Base-by-base conservation (phyloP, 306 rosid species). In the Dalbergia cochinchinensis region DNA sequence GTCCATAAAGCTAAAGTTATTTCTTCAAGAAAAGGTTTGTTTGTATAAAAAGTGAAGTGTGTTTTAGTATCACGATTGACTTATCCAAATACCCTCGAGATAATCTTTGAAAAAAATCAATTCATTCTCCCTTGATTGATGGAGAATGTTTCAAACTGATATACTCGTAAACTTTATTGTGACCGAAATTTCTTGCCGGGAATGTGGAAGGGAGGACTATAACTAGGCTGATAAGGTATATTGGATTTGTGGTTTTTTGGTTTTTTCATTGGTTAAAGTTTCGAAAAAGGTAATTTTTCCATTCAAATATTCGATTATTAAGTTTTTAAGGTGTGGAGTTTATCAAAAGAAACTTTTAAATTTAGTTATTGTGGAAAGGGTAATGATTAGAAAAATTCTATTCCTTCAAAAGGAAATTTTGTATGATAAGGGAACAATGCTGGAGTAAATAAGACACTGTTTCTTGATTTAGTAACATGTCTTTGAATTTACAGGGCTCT, bases 11-110 rank as follows among this genome's bases (percentile, higher is more conserved):
- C 91, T 87, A 62, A 91, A 88, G 72, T 69, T 92, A 83, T 93
- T 86, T 88, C 94, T 95, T 76, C 91, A 87, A 84, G 97, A 95
- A 83, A 94, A 91, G 99, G 98, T 92, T 77, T 79, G 89, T 66
- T 63, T 44, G 74, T 45, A 9, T 65, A 48, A 11, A 71, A 53
- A 60, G 37, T 33, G 64, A 44, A n/a, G 15, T 67, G 1, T 69
- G 78, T 44, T 80, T 77, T 74, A 41, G 44, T 71, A 59, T 50
- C 65, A 59, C 50, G 71, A 41, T 59, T 20, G 63, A 53, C 61
- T 35, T 74, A 77, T 79, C 58, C 58, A 75, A 65, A 50, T 50
- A 59, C 61, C 68, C 51, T 60, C 48, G 16, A 70, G 19, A 53
- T 42, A 73, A 47, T 66, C 45, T 78, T 48, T 6, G 60, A 79